Percentiles rank a stretch among this genome's conserved stretches.
These are phyloP conservation scores for Ganoderma leucocontextum DNA, from an alignment of 1,284 basidiomycete species.

Conservation along the genomic window DNA sequence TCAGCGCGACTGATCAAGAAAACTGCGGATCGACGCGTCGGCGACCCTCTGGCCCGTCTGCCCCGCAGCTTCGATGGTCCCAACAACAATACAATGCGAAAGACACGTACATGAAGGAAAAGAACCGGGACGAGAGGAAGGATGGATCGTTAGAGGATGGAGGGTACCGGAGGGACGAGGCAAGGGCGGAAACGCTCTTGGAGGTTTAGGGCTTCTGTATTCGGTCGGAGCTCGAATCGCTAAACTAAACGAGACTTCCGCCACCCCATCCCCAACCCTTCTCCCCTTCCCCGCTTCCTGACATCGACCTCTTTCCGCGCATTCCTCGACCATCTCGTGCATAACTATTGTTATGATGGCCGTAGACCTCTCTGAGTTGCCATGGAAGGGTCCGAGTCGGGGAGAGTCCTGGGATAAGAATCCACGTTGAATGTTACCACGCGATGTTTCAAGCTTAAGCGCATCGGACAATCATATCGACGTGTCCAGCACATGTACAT, in stretches of 20 bases:
- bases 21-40: conserved; percentile 25
- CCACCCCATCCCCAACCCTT: conserved; percentile 13
- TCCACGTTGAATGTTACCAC: not conserved
- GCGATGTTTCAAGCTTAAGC: not conserved
- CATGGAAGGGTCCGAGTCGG: not conserved
- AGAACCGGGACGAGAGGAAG: conserved; percentile 35
- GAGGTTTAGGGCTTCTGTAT: conserved; percentile 38
- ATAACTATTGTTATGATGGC: not conserved
- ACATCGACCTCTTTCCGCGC: not conserved
- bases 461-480: conserved; percentile 13
- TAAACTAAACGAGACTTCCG: conserved; percentile 31
- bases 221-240: conserved; percentile 38
- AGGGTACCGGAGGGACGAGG: conserved; percentile 41
- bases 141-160: conserved; percentile 39
- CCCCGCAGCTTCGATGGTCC: conserved; percentile 3
- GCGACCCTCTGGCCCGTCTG: not conserved
- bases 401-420: not conserved
- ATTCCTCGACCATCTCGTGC: not conserved
- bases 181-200: conserved; percentile 39
- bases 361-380: not conserved
- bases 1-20: conserved; percentile 40
- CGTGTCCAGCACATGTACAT: not conserved
- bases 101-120: conserved; percentile 41
- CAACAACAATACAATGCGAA: conserved; percentile 3
- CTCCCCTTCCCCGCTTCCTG: conserved; percentile 15